phyloP scores from a whole-genome alignment of 768 basidiomycete species.

The Pleurotus platypus region DNA sequence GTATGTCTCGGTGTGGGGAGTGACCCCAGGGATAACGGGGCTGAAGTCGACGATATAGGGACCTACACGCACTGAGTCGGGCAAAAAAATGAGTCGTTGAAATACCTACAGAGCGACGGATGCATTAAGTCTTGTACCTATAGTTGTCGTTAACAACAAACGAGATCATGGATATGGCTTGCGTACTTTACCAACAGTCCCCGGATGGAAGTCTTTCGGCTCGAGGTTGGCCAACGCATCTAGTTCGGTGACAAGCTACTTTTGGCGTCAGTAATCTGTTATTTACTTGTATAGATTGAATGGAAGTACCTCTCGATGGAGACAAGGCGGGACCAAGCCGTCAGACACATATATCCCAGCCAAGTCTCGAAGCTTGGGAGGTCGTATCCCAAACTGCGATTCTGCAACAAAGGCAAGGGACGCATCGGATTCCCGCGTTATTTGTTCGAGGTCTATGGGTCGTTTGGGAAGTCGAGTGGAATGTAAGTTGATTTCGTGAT shows the following conservation, averaged over 20 bases:
- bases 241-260: constrained; percentile 11
- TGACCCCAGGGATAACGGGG: constrained; percentile 5
- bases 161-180: neutral
- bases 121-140: constrained; percentile 16
- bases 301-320: constrained; percentile 10
- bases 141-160: neutral
- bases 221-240: constrained; percentile 10
- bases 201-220: constrained; percentile 14
- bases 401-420: neutral
- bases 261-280: no score
- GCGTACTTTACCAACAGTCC: constrained; percentile 11
- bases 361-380: neutral
- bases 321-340: constrained; percentile 9
- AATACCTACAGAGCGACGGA: constrained; percentile 12
- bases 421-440: neutral
- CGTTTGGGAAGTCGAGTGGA: neutral
- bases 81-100: neutral
- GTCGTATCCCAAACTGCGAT: neutral
- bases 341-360: constrained; percentile 9
- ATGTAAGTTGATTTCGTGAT: neutral
- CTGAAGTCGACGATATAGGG: neutral
- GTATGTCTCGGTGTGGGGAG: neutral
- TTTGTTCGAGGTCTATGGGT: neutral
- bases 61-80: neutral
- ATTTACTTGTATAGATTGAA: neutral